These are phyloP conservation scores for Lojkania enalia DNA, from an alignment of 2,329 filamentous ascomycete species.

Conservation along the genomic window DNA sequence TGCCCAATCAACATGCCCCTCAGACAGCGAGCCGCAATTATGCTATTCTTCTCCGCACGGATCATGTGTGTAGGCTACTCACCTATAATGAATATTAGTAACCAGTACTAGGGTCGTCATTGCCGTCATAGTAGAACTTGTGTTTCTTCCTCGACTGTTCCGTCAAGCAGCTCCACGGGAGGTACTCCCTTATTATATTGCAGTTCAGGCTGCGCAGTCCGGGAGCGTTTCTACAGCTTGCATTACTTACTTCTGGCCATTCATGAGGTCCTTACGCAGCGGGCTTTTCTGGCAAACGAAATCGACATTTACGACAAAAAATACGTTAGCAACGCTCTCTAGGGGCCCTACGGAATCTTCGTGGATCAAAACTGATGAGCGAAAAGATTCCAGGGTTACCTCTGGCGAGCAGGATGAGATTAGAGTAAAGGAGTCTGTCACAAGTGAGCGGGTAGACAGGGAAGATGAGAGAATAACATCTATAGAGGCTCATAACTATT, in stretches of 20 bases:
- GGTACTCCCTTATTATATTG: neutral
- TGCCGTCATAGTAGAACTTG: conserved; percentile 2
- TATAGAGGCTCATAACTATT: no score
- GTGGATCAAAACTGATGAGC: neutral
- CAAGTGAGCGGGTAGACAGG: neutral
- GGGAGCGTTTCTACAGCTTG: conserved; percentile 2
- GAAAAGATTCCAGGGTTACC: neutral
- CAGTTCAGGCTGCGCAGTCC: conserved; percentile 1
- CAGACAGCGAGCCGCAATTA: neutral
- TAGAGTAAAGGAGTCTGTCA: neutral
- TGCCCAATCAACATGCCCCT: conserved; percentile 5
- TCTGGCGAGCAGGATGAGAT: neutral
- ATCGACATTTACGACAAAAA: conserved; percentile 1
- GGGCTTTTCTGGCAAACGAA: conserved; percentile 3
- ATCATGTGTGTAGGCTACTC: neutral
- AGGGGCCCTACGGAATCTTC: neutral
- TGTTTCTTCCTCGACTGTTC: neutral
- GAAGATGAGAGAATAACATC: no score
- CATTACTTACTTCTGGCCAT: conserved; percentile 5
- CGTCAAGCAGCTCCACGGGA: neutral
- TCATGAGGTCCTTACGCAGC: neutral
- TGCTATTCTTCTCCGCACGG: neutral
- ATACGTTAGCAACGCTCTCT: neutral
- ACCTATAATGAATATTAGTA: neutral
- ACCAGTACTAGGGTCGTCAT: conserved; percentile 1